Conservation (phyloP, 2,329 filamentous ascomycete species). For the Dactylella cylindrospora region DNA sequence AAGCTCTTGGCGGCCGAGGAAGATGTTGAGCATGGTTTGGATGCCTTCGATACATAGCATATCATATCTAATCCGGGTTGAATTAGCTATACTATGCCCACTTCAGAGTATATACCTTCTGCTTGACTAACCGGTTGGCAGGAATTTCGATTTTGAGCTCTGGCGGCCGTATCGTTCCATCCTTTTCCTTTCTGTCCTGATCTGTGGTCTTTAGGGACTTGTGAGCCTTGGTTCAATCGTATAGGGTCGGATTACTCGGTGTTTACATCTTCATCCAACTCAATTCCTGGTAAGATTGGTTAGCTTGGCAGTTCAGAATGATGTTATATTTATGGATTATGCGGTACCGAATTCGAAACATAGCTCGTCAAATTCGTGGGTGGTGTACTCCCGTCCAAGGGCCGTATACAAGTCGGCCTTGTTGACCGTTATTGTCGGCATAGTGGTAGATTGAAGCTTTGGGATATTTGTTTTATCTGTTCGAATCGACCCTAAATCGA, state of each 20-base stretch:
- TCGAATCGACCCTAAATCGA: too few species aligned
- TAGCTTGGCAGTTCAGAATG: constrained; percentile 24
- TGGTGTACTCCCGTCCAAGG: constrained; percentile 86
- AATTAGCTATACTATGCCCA: neutral
- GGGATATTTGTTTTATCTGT: too few species aligned
- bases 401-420: constrained; percentile 94
- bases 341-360: constrained; percentile 88
- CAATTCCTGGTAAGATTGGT: constrained; percentile 62
- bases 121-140: constrained; percentile 69
- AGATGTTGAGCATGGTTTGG: constrained; percentile 91
- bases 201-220: constrained; percentile 24
- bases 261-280: constrained; percentile 89
- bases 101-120: too few species aligned
- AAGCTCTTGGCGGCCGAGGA: constrained; percentile 72
- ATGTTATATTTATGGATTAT: constrained; percentile 48
- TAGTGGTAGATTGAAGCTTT: constrained; percentile 57
- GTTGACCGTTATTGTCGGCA: constrained; percentile 96
- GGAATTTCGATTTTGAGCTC: constrained; percentile 98
- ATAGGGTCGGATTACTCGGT: too few species aligned
- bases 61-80: constrained; percentile 61
- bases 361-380: constrained; percentile 91
- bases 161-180: constrained; percentile 80
- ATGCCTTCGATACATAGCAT: constrained; percentile 98
- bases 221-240: constrained; percentile 1
- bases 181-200: constrained; percentile 49